phyloP scores from a whole-genome alignment of 495 filamentous ascomycete species.

The Delitschia confertaspora region DNA sequence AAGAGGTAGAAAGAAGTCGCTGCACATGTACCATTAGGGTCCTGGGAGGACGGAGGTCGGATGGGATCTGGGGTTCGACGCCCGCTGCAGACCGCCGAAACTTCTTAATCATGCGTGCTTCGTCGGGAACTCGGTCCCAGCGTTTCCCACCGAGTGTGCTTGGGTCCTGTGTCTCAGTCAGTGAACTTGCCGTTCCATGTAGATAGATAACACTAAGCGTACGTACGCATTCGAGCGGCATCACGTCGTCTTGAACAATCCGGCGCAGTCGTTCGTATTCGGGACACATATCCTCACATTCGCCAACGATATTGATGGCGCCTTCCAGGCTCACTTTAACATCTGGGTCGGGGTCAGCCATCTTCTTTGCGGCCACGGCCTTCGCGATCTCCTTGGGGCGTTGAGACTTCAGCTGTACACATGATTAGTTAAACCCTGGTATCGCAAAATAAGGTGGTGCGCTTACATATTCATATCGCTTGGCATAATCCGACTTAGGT shows the following conservation, averaged over 20 bases:
- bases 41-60: conserved; percentile 76
- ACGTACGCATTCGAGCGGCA: conserved; percentile 41
- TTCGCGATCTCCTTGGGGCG: not conserved
- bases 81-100: conserved; percentile 87
- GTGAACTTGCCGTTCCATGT: not conserved
- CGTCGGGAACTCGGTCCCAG: conserved; percentile 35
- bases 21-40: conserved; percentile 47
- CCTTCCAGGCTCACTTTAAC: conserved; percentile 70
- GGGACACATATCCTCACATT: conserved; percentile 89
- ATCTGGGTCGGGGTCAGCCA: too few species aligned
- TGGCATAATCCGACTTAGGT: not conserved
- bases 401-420: too few species aligned
- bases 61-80: conserved; percentile 80
- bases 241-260: conserved; percentile 55
- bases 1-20: not conserved
- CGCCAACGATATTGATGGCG: conserved; percentile 80
- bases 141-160: conserved; percentile 1
- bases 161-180: not conserved
- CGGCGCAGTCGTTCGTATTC: conserved; percentile 76
- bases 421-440: not conserved
- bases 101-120: conserved; percentile 69
- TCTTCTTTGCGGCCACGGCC: not conserved
- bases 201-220: not conserved
- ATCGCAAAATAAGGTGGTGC: not conserved
- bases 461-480: not conserved